Base-by-base conservation (phyloP, 768 basidiomycete genomes). In the Melanogaster broomeanus region DNA sequence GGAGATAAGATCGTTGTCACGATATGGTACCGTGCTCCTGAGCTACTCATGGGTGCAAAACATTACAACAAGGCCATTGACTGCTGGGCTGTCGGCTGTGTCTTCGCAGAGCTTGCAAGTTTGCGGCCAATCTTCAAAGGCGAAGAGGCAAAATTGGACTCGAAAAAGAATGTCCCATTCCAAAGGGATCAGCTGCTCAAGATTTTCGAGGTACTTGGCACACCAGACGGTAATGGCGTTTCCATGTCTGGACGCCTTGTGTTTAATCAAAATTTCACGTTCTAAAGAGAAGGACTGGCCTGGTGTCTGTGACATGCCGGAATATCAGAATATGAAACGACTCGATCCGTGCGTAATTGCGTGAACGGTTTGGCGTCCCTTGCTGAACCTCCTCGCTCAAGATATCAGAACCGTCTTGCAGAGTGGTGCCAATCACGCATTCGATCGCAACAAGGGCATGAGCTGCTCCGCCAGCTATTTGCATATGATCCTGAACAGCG, bases 1-100 rank as follows among this genome's bases (percentile, higher is more conserved):
- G 95, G 95, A 15, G 97, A 99, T 72, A 98, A 98, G 63, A 95
- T 99, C 24, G 97, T 98, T 31, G 97, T 99, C 12, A 99, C 97
- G 0, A 98, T 99, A 63, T 98, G 97, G 97, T 99, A 99, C 67
- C 90, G 97, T 46, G 93, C 93, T 7, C 97, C 97, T 0, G 97
- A 99, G 65, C 82, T 99, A 3, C 79, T 99, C 10, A 80, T 99
- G 73, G 96, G 97, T 24, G 93, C 96, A 1, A 93, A 94, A 56
- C 97, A 99, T 70, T 99, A 99, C 69, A 96, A 97, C 58, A 93
- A 92, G 60, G 90, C 95, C 4, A 86, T 98, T 35, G 94, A 99
- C 65, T 85, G 93, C 48, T 99, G 97, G 97, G 95, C 97, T 22
- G 86, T 98, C 6, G 97, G 95, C 1, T 99, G 97, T 66, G 98